Conservation (phyloP, 768 basidiomycete genomes). For the Rhizopogon roseolus region DNA sequence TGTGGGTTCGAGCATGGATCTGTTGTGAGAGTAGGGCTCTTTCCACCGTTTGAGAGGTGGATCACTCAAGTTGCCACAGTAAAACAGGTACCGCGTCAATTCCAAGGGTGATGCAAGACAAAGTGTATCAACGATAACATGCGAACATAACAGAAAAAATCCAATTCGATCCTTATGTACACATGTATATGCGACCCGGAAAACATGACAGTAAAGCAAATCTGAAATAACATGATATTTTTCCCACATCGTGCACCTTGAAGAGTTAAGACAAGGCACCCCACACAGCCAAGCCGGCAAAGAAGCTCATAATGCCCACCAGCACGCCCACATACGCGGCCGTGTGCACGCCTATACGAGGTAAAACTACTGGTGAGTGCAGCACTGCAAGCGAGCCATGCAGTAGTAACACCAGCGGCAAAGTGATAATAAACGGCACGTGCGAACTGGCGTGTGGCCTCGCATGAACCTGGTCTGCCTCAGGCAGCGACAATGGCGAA, state of each 20-base stretch:
- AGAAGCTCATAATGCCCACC: conserved; percentile 63
- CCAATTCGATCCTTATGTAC: not conserved
- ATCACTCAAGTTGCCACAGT: too few species aligned
- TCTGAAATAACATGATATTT: not conserved
- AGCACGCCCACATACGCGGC: conserved; percentile 69
- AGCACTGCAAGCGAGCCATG: conserved; percentile 56
- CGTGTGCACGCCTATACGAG: conserved; percentile 69
- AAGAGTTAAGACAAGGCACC: conserved; percentile 45
- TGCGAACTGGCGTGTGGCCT: conserved; percentile 20
- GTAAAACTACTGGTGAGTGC: conserved; percentile 64
- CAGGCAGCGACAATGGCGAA: conserved; percentile 38
- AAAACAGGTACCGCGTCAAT: too few species aligned
- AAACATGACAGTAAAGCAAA: not conserved
- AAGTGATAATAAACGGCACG: conserved; percentile 32
- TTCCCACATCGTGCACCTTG: not conserved
- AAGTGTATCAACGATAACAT: not conserved
- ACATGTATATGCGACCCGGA: not conserved
- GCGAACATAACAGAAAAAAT: not conserved
- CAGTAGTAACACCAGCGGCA: conserved; percentile 39
- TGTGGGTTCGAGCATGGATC: too few species aligned
- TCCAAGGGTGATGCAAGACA: too few species aligned
- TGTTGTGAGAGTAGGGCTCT: too few species aligned
- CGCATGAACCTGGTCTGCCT: conserved; percentile 11
- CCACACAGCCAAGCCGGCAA: conserved; percentile 72
- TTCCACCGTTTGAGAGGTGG: too few species aligned